Evolutionary conservation across 73 alveolate species (phyloP), one percentile per base, ranked within the genome.

Genomic region (Paramecium bursaria): DNA sequence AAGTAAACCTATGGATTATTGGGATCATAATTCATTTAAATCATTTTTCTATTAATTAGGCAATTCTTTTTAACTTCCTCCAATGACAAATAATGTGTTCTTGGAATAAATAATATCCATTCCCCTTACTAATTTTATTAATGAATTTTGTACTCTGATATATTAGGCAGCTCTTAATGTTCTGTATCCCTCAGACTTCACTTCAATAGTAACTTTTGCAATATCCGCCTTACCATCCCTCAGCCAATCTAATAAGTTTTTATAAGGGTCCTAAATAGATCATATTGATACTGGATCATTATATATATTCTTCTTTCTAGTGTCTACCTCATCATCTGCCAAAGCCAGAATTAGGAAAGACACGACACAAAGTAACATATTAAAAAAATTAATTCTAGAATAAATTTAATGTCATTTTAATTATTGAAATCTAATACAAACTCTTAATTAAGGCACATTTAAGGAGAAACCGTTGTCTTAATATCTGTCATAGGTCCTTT

Each of bases 1-100:
- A 96, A 88, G 74, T 91, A 93, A 79, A 94, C 98, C 86, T 96
- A 91, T 7, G 98, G 98, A 54, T 97, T 91, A 46, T 93, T 90
- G 75, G 95, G 89, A 52, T 90, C 91, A 73, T 93, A 61, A 39
- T 91, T 92, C 26, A 90, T 74, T 4, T 91, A 87, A 74, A 92
- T 85, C 95, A 95, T 95, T 86, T 94, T 90, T 86, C 87, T 82
- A 10, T 98, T 98, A 44, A 94, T 86, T 9, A 93, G 92, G 44
- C 82, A 67, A 73, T 95, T 80, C 52, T 75, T 88, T 50, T 91
- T 77, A 19, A 97, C 99, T 91, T 93, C 86, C 55, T 95, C 98
- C 21, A 95, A 90, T 14, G 99, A 90, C 73, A 95, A 92, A 53
- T 94, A 87, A 57, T 93, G 94, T 53, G 95, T 87, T 48, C 91